Percentiles rank a stretch among this genome's conserved stretches.
Evolutionary conservation across 2,329 filamentous ascomycete genomes (phyloP).

Genomic region (Lachnellula cervina): DNA sequence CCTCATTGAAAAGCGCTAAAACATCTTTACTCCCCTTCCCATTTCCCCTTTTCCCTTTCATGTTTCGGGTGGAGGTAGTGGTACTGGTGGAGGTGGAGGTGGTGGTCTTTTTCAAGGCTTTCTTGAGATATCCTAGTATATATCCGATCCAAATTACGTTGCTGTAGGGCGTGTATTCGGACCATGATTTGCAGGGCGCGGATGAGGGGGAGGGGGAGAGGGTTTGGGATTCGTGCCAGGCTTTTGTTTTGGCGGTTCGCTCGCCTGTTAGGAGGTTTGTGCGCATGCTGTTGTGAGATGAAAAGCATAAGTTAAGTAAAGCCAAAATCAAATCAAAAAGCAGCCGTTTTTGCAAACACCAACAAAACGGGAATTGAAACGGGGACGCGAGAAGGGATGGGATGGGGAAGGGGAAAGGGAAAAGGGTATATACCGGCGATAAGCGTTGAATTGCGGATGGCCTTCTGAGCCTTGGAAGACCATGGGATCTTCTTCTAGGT

Average conservation of each 20-base stretch:
- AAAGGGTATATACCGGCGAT: conserved; percentile 52
- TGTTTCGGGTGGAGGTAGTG: not conserved
- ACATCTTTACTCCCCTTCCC: conserved; percentile 24
- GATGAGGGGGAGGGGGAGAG: too few species aligned
- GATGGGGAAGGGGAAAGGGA: conserved; percentile 40
- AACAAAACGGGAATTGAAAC: too few species aligned
- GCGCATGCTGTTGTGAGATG: conserved; percentile 37
- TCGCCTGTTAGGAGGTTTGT: conserved; percentile 19
- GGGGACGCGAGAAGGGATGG: too few species aligned
- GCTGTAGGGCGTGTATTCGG: conserved; percentile 52
- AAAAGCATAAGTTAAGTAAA: conserved; percentile 42
- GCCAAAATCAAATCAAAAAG: too few species aligned
- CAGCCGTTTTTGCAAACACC: too few species aligned
- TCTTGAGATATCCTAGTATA: conserved; percentile 49
- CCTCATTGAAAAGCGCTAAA: conserved; percentile 41
- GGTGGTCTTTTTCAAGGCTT: conserved; percentile 8
- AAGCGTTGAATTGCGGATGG: conserved; percentile 51
- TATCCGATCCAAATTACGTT: conserved; percentile 64
- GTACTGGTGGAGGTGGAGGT: too few species aligned
- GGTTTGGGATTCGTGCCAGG: conserved; percentile 12
- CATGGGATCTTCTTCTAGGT: conserved; percentile 55
- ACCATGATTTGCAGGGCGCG: conserved; percentile 39
- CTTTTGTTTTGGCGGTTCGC: conserved; percentile 6
- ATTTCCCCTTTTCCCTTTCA: too few species aligned
- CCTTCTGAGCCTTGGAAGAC: conserved; percentile 58